Percentiles rank a stretch among this genome's conserved stretches.
Conservation (phyloP, 148 eudicot species). For the Pouteria glomerata region DNA sequence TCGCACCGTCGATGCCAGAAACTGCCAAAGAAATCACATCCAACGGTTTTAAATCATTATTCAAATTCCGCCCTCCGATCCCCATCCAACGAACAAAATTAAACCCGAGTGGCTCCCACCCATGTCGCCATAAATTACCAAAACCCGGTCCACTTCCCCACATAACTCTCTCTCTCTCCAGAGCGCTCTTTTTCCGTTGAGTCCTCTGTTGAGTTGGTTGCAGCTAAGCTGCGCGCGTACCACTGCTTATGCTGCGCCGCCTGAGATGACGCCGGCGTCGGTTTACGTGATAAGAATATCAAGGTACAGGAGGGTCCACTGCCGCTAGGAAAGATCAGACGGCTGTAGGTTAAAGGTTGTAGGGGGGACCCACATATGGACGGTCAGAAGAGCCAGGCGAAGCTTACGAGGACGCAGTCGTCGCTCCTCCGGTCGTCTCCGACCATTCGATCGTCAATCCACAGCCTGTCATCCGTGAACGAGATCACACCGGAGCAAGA, state of each 20-base stretch:
- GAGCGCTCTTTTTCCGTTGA: conserved; percentile 1
- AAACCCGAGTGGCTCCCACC: conserved; percentile 18
- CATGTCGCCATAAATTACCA: conserved; percentile 7
- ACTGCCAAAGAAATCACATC: conserved; percentile 14
- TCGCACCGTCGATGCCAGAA: conserved; percentile 38
- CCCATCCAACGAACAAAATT: conserved; percentile 33
- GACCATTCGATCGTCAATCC: conserved; percentile 73
- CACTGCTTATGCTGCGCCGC: conserved; percentile 25
- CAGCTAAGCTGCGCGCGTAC: conserved; percentile 18
- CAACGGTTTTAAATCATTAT: conserved; percentile 15
- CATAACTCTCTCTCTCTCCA: background rate
- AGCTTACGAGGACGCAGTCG: conserved; percentile 69
- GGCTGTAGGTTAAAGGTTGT: background rate
- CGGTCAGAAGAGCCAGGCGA: conserved; percentile 40
- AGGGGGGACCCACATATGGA: conserved; percentile 37
- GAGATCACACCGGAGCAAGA: conserved; percentile 29
- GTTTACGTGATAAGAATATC: conserved; percentile 19
- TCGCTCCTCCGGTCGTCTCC: conserved; percentile 89
- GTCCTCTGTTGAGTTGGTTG: background rate
- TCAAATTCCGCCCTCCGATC: conserved; percentile 19
- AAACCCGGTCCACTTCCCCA: conserved; percentile 18
- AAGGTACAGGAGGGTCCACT: conserved; percentile 29
- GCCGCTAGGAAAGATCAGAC: conserved; percentile 3
- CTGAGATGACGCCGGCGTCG: conserved; percentile 29
- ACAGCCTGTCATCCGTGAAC: conserved; percentile 43